phyloP scores from a whole-genome alignment of 768 basidiomycete genomes.

The Tricholoma furcatifolium region DNA sequence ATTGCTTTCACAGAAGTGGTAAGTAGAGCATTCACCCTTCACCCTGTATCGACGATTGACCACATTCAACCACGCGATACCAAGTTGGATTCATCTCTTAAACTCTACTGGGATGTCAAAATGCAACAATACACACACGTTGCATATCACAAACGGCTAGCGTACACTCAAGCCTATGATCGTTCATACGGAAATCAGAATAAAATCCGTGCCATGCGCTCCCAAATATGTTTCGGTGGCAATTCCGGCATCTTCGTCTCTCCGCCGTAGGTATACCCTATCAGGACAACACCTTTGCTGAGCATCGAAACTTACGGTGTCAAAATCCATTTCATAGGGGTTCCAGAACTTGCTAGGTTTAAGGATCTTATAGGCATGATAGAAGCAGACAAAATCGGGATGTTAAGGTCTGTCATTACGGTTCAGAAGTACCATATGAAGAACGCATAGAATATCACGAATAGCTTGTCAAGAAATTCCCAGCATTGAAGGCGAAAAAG shows the following conservation, averaged over 20 bases:
- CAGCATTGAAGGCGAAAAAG: constrained; percentile 61
- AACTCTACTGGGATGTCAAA: no score
- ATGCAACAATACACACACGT: no score
- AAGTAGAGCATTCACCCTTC: no score
- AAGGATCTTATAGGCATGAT: constrained; percentile 40
- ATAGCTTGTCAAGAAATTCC: constrained; percentile 48
- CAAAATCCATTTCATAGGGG: constrained; percentile 67
- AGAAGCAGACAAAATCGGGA: constrained; percentile 44
- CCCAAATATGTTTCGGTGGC: constrained; percentile 47
- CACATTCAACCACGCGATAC: no score
- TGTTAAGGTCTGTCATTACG: constrained; percentile 38
- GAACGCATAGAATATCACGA: constrained; percentile 12
- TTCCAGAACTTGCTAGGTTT: constrained; percentile 51
- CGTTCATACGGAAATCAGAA: constrained; percentile 42
- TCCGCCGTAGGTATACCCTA: constrained; percentile 64
- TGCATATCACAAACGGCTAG: no score
- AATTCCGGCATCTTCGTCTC: constrained; percentile 61
- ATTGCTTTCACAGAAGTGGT: no score
- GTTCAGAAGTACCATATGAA: background rate
- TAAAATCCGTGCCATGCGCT: constrained; percentile 47
- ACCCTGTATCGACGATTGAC: no score
- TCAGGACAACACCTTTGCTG: background rate
- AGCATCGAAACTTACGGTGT: constrained; percentile 45
- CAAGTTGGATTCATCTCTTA: no score
- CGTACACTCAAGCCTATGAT: no score